Evolutionary conservation across 306 rosid genomes (phyloP).

Genomic region (Lathyrus sativus): DNA sequence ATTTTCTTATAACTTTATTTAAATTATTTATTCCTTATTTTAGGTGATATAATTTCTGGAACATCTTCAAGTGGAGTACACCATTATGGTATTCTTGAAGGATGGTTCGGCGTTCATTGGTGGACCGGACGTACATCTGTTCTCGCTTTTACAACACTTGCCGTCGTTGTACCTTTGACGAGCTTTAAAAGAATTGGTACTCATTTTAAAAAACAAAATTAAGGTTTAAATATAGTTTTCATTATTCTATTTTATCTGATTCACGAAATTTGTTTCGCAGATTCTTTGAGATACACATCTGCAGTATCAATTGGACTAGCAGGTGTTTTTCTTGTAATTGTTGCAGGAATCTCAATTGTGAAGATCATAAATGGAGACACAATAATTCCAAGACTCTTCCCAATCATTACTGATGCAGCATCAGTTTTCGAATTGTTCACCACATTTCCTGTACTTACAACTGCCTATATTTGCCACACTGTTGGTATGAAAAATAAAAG

Average conservation of each 20-base stretch:
- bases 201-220: no score
- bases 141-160: constrained; percentile 60
- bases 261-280: constrained; percentile 45
- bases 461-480: constrained; percentile 82
- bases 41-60: constrained; percentile 90
- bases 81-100: constrained; percentile 77
- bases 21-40: constrained; percentile 6
- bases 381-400: constrained; percentile 75
- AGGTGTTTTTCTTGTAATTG: constrained; percentile 73
- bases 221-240: no score
- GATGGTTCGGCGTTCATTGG: constrained; percentile 86
- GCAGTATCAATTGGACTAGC: constrained; percentile 82
- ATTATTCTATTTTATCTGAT: no score
- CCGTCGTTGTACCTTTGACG: constrained; percentile 64
- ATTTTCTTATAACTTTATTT: no score
- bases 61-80: constrained; percentile 73
- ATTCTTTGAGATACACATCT: constrained; percentile 83
- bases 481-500: constrained; percentile 54
- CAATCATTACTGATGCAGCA: constrained; percentile 53
- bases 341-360: constrained; percentile 71
- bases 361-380: constrained; percentile 70
- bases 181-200: constrained; percentile 38
- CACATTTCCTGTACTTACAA: constrained; percentile 73
- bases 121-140: constrained; percentile 67
- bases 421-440: constrained; percentile 69